Conservation (phyloP, 1,139 yeast genomes). For the Yamadazyma spencermartinsiae region DNA sequence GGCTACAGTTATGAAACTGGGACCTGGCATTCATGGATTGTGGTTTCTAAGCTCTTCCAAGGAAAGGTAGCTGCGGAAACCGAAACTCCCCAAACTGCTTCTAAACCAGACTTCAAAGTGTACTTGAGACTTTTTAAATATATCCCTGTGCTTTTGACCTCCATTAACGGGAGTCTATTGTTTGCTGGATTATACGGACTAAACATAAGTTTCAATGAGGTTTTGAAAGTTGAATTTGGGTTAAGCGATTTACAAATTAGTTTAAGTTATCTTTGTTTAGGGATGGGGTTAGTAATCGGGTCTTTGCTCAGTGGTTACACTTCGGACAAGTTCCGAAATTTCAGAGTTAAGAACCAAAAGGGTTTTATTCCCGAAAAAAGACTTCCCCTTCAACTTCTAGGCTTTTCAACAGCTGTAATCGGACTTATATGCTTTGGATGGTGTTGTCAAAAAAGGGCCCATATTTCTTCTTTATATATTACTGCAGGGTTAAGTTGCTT, state of each 20-base stretch:
- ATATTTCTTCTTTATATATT: constrained; percentile 42
- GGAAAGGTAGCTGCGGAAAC: constrained; percentile 23
- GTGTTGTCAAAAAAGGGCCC: constrained; percentile 47
- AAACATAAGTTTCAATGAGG: constrained; percentile 50
- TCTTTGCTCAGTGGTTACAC: constrained; percentile 52
- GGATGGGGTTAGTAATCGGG: constrained; percentile 49
- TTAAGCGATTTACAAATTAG: constrained; percentile 35
- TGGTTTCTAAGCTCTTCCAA: constrained; percentile 31
- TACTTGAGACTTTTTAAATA: constrained; percentile 39
- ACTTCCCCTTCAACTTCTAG: constrained; percentile 45
- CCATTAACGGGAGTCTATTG: constrained; percentile 50
- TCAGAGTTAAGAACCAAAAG: constrained; percentile 23
- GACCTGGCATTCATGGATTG: constrained; percentile 17
- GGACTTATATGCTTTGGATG: constrained; percentile 60
- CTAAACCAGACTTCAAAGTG: constrained; percentile 42
- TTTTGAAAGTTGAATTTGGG: constrained; percentile 37
- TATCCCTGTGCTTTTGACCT: constrained; percentile 48
- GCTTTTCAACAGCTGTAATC: constrained; percentile 42
- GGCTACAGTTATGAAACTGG: constrained; percentile 31
- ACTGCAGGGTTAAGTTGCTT: constrained; percentile 50
- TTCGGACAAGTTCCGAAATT: constrained; percentile 38
- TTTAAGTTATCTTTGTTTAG: constrained; percentile 56
- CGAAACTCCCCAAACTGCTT: constrained; percentile 44
- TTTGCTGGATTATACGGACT: constrained; percentile 59
- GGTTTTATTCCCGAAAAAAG: constrained; percentile 45